Conservation (phyloP, 768 basidiomycete species). For the Kwoniella shandongensis region DNA sequence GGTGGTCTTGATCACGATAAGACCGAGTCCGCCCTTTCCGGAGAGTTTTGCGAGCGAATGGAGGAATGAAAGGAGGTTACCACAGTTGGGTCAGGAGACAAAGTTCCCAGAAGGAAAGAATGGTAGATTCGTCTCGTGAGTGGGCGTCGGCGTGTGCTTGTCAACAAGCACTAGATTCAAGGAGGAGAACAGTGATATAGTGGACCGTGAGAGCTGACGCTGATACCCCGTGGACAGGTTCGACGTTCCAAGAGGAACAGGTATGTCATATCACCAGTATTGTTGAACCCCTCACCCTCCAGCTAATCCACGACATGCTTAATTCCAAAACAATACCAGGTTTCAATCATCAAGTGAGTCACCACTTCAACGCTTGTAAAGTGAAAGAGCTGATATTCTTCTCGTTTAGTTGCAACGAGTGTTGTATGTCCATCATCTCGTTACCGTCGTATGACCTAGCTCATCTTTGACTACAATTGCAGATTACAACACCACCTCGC, state of each 20-base stretch:
- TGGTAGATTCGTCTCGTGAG: slow-evolving; percentile 47
- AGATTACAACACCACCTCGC: slow-evolving; percentile 51
- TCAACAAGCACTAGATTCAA: no score
- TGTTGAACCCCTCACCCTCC: neutral
- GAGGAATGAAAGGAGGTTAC: slow-evolving; percentile 27
- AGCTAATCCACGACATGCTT: neutral
- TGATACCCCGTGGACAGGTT: slow-evolving; percentile 30
- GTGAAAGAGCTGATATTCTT: no score
- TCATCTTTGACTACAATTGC: neutral
- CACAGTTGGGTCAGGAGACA: slow-evolving; percentile 19
- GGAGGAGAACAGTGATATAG: no score
- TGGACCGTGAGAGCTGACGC: slow-evolving; percentile 1
- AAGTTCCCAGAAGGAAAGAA: slow-evolving; percentile 30
- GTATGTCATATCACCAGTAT: slow-evolving; percentile 14
- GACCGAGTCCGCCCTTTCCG: slow-evolving; percentile 45
- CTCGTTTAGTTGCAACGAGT: slow-evolving; percentile 50
- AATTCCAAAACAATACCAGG: slow-evolving; percentile 14
- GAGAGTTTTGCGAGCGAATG: slow-evolving; percentile 40
- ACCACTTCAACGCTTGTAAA: neutral
- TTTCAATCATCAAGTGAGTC: slow-evolving; percentile 49
- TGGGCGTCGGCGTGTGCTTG: no score
- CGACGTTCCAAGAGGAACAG: slow-evolving; percentile 47
- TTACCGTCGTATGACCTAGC: neutral
- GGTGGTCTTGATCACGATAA: slow-evolving; percentile 19
- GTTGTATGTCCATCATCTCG: slow-evolving; percentile 28